Evolutionary conservation across 805 yeast species (phyloP), one percentile per base, ranked within the genome.

Genomic region (Metschnikowia lachancei): DNA sequence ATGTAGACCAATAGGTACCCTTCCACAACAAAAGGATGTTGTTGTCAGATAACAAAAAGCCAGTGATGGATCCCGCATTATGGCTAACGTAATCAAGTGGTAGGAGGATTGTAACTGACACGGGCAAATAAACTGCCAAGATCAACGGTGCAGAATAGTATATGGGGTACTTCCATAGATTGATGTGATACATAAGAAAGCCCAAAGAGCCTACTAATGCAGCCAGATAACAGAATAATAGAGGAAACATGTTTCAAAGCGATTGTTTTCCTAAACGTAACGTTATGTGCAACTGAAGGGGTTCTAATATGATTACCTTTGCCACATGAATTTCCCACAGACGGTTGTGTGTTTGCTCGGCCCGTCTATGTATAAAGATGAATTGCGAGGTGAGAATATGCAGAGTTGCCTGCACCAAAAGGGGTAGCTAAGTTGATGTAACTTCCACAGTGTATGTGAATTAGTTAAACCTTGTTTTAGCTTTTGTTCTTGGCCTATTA

Each of bases 1-100:
- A 88, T 0, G 95, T 85, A 9, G 78, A 66, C 96, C 96, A 88
- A 63, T 88, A 88, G 43, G 84, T 81, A 39, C 79, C 57, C 55
- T 85, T 76, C 96, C 96, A 88, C 33, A 85, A 58, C 4, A 71
- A 59, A n/a, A 81, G 66, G 11, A 48, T 49, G 39, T 72, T 73
- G 1, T 31, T 30, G 31, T 50, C 56, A 12, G 50, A 41, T 14
- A 53, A 35, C n/a, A 18, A 37, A 53, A 83, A 73, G 55, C 80
- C 63, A 13, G 61, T 53, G n/a, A 65, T 60, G 10, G 67, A 56
- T 18, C 65, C 64, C 19, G 71, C 62, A 40, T 74, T 66, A 29
- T 81, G 74, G 10, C 85, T 78, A 18, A 85, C 76, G 38, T 87
- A 74, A 63, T 88, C 96, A 26, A 85, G 74, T 1, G 96, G 95